Evolutionary conservation across 768 basidiomycete genomes (phyloP).

Genomic region (Lactifluus volemus): DNA sequence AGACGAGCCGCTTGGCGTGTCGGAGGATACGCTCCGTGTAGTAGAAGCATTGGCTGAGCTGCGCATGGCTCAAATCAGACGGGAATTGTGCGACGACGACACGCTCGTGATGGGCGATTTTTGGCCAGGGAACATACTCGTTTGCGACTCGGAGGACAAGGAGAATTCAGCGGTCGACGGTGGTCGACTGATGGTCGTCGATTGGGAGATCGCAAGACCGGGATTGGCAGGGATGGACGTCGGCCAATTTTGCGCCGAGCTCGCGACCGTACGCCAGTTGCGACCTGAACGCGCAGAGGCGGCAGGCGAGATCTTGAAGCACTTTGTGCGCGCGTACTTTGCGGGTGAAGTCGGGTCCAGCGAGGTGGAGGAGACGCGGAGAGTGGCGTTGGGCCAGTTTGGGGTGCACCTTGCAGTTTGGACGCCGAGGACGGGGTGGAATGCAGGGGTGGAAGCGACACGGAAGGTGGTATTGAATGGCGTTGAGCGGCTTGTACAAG

Average conservation of each 20-base stretch:
- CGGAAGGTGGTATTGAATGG: slow-evolving; percentile 45
- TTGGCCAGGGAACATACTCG: slow-evolving; percentile 62
- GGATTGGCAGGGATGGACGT: slow-evolving; percentile 52
- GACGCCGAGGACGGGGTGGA: slow-evolving; percentile 45
- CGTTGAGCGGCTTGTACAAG: slow-evolving; percentile 32
- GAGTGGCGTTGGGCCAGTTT: slow-evolving; percentile 36
- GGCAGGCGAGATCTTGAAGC: slow-evolving; percentile 30
- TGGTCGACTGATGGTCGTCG: slow-evolving; percentile 36
- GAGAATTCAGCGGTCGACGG: background rate
- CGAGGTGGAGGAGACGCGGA: slow-evolving; percentile 26
- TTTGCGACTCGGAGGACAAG: slow-evolving; percentile 23
- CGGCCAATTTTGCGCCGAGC: slow-evolving; percentile 57
- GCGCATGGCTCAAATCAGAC: slow-evolving; percentile 26
- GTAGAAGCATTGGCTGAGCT: slow-evolving; percentile 29
- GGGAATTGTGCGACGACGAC: slow-evolving; percentile 26
- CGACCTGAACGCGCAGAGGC: slow-evolving; percentile 32
- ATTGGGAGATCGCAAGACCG: slow-evolving; percentile 57
- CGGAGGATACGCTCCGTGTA: slow-evolving; percentile 28
- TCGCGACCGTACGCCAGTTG: slow-evolving; percentile 43
- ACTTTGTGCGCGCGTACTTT: slow-evolving; percentile 42
- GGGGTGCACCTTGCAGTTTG: slow-evolving; percentile 48
- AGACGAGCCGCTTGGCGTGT: slow-evolving; percentile 36
- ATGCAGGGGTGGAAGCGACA: slow-evolving; percentile 34
- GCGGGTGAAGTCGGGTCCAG: slow-evolving; percentile 18
- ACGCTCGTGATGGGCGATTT: slow-evolving; percentile 55